Conservation (phyloP, 2,329 filamentous ascomycete genomes). For the Calonectria honghensis region DNA sequence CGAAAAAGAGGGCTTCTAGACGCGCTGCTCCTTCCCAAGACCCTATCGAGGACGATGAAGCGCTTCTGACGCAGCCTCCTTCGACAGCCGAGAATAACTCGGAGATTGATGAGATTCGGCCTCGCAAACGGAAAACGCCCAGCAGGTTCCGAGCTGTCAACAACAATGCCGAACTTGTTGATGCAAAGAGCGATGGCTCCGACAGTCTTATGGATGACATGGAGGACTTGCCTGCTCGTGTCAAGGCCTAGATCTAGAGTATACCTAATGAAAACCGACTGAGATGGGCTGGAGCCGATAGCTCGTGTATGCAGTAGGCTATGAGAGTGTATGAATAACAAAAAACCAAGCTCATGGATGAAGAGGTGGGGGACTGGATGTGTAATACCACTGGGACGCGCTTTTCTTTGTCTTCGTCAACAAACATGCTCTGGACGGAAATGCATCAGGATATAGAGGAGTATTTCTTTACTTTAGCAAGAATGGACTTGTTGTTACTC, state of each 20-base stretch:
- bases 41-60: conserved; percentile 57
- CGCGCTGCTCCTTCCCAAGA: conserved; percentile 55
- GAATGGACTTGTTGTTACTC: conserved; percentile 12
- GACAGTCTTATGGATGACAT: conserved; percentile 66
- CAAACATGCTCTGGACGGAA: conserved; percentile 15
- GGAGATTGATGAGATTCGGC: conserved; percentile 53
- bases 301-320: conserved; percentile 2
- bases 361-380: conserved; percentile 18
- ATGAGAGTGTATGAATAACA: conserved; percentile 27
- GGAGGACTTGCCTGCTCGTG: conserved; percentile 64
- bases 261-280: neutral
- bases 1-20: conserved; percentile 50
- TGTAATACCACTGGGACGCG: conserved; percentile 42
- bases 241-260: conserved; percentile 38
- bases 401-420: conserved; percentile 36
- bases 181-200: conserved; percentile 49
- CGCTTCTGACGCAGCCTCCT: conserved; percentile 30
- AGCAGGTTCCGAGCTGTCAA: conserved; percentile 54
- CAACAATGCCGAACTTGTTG: conserved; percentile 37
- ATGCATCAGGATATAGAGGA: conserved; percentile 18
- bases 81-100: conserved; percentile 49
- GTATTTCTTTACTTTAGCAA: conserved; percentile 16
- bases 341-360: conserved; percentile 36
- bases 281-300: conserved; percentile 9
- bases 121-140: conserved; percentile 55